Evolutionary conservation across 2,329 filamentous ascomycete genomes (phyloP).

Genomic region (Lachnellula hyalina): DNA sequence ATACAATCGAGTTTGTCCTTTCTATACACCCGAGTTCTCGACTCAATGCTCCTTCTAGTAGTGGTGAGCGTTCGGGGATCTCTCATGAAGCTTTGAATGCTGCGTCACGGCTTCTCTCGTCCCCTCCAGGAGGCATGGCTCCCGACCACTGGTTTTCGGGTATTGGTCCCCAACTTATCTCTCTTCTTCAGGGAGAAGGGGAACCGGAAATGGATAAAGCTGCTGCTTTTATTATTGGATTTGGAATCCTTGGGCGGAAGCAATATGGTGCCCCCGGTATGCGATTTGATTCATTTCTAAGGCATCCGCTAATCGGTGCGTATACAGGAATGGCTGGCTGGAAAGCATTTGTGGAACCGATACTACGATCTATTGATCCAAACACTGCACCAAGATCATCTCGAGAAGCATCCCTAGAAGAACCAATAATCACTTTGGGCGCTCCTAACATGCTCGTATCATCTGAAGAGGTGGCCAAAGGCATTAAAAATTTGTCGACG

Average conservation of each 20-base stretch:
- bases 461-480: conserved; percentile 42
- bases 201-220: conserved; percentile 54
- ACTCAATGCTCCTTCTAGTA: conserved; percentile 19
- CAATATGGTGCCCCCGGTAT: conserved; percentile 58
- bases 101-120: conserved; percentile 55
- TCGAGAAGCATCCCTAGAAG: not conserved
- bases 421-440: conserved; percentile 17
- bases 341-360: conserved; percentile 54
- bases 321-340: conserved; percentile 51
- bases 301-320: conserved; percentile 12
- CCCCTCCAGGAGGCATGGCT: conserved; percentile 49
- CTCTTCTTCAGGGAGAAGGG: conserved; percentile 55
- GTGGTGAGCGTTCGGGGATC: conserved; percentile 52
- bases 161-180: conserved; percentile 56
- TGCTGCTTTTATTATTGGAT: conserved; percentile 58
- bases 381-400: conserved; percentile 4
- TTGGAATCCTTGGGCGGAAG: conserved; percentile 60
- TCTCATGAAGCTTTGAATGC: conserved; percentile 63
- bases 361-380: conserved; percentile 48
- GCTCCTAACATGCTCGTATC: conserved; percentile 32
- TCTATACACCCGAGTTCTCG: conserved; percentile 51
- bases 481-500: conserved; percentile 50
- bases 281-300: conserved; percentile 10
- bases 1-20: conserved; percentile 66
- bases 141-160: conserved; percentile 55